Evolutionary conservation across 176 grass and related monocot species (phyloP).

Genomic region (Triticum timopheevii): DNA sequence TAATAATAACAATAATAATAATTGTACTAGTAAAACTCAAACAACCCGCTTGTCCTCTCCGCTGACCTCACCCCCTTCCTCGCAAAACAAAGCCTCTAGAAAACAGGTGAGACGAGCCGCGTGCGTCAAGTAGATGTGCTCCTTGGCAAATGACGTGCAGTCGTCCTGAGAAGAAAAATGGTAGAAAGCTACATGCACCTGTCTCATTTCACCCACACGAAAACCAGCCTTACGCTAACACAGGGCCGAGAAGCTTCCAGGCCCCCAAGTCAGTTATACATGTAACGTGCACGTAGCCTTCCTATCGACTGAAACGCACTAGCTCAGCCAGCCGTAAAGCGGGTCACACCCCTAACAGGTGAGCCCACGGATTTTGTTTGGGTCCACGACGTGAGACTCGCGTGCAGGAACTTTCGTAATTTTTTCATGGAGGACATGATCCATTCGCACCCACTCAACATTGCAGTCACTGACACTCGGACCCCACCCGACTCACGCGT

Average conservation of each 20-base stretch:
- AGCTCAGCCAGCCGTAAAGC: neutral
- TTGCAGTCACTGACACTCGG: accelerated
- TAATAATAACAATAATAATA: too few relatives aligned
- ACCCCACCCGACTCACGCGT: neutral
- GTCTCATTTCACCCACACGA: too few relatives aligned
- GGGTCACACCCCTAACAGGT: neutral
- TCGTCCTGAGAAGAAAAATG: neutral
- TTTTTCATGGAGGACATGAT: neutral
- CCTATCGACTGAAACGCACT: neutral
- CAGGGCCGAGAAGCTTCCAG: accelerated
- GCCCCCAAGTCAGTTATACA: neutral
- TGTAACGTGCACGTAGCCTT: neutral
- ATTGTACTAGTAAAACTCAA: too few relatives aligned
- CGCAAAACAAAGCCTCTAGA: neutral
- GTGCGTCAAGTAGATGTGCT: constrained; percentile 10
- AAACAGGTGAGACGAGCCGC: neutral
- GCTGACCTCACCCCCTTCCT: neutral
- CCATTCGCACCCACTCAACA: neutral
- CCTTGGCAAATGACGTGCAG: neutral
- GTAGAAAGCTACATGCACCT: neutral
- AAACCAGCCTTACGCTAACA: too few relatives aligned
- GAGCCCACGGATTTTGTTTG: accelerated
- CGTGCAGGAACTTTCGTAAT: neutral
- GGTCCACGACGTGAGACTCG: neutral
- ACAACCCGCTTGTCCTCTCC: neutral